phyloP scores from a whole-genome alignment of 2,329 filamentous ascomycete species.

The Beauveria brongniartii region DNA sequence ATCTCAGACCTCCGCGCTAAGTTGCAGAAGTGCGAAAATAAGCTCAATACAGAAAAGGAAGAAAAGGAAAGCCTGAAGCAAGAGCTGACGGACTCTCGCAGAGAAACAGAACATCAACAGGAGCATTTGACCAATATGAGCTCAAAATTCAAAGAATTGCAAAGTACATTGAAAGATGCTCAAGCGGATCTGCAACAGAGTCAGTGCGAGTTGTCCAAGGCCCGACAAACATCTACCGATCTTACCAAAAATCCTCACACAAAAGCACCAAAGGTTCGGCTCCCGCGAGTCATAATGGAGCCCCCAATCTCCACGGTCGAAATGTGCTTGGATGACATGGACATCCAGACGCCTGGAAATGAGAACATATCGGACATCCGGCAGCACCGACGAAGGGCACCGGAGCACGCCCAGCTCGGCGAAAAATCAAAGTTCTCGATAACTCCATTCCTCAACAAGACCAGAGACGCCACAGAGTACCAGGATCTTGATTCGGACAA shows the following conservation, averaged over 20 bases:
- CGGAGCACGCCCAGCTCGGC: constrained; percentile 48
- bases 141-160: constrained; percentile 59
- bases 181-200: constrained; percentile 59
- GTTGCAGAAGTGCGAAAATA: constrained; percentile 29
- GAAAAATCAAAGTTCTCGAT: constrained; percentile 92
- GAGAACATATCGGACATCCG: constrained; percentile 32
- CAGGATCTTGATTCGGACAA: constrained; percentile 14
- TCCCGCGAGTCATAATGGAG: neutral
- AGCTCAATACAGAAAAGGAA: constrained; percentile 32
- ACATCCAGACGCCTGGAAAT: constrained; percentile 39
- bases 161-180: constrained; percentile 22
- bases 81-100: constrained; percentile 51
- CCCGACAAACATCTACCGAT: neutral
- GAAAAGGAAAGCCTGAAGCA: constrained; percentile 38
- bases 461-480: constrained; percentile 42
- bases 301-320: neutral
- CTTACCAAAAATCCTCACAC: neutral
- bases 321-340: constrained; percentile 29
- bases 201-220: constrained; percentile 28
- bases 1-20: constrained; percentile 30
- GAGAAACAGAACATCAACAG: constrained; percentile 57
- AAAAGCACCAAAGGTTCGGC: neutral
- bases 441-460: constrained; percentile 83
- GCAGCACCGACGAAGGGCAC: constrained; percentile 46
- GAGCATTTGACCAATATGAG: constrained; percentile 62